Conservation (phyloP, 495 filamentous ascomycete genomes). For the Trichoderma orchidacearum region DNA sequence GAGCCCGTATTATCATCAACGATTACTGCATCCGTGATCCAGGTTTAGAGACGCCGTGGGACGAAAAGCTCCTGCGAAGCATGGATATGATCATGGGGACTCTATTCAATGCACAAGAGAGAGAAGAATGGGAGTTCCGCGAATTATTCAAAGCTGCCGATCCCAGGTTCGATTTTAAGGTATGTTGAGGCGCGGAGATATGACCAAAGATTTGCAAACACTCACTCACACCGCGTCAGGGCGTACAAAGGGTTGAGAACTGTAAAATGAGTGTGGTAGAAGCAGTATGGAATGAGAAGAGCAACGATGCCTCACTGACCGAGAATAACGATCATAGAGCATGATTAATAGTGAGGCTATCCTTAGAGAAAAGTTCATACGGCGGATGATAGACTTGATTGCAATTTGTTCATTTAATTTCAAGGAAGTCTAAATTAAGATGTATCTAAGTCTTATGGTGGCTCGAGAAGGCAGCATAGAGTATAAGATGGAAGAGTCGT, state of each 20-base stretch:
- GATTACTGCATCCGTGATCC: conserved; percentile 35
- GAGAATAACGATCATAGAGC: too few relatives aligned
- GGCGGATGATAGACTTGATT: too few relatives aligned
- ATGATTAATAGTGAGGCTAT: too few relatives aligned
- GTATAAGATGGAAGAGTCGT: too few relatives aligned
- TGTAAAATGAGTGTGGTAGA: conserved; percentile 38
- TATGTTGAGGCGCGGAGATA: too few relatives aligned
- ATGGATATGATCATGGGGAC: conserved; percentile 45
- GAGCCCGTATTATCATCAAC: conserved; percentile 37
- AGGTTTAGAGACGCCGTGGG: conserved; percentile 26
- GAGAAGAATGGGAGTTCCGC: conserved; percentile 31
- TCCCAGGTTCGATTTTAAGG: conserved; percentile 28
- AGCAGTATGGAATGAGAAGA: conserved; percentile 26
- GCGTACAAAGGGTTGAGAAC: conserved; percentile 20
- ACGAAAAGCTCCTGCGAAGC: conserved; percentile 35
- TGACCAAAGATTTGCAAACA: neutral
- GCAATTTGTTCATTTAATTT: too few relatives aligned
- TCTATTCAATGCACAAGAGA: conserved; percentile 40
- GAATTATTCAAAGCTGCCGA: conserved; percentile 31
- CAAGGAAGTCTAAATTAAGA: too few relatives aligned
- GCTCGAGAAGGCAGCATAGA: too few relatives aligned
- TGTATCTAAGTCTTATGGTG: too few relatives aligned
- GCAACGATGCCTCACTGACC: neutral
- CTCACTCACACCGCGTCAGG: conserved; percentile 13
- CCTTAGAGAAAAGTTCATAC: too few relatives aligned